Base-by-base conservation (phyloP, 805 yeast genomes). In the Myxozyma kluyveri region DNA sequence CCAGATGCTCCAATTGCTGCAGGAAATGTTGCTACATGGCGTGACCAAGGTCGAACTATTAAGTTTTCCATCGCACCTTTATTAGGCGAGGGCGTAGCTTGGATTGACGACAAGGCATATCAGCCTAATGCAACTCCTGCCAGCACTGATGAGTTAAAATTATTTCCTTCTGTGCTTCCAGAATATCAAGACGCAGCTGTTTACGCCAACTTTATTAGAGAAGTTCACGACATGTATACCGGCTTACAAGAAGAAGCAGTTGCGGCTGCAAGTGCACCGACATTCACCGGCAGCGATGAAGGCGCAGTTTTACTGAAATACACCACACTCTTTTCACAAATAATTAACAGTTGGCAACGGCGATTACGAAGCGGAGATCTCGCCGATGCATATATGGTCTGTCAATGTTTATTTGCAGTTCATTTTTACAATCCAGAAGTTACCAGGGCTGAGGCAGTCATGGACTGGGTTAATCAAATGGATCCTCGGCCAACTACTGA, bases 401-500 rank as follows among this genome's bases (percentile, higher is more conserved):
- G 56, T 26, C 36, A 42, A 4, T 63, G 67, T 29, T 38, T 65
- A 33, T 45, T 57, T 18, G 56, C 63, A 12, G 50, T 60, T n/a
- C 50, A 54, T 29, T 64, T 63, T 45, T 35, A 49, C 7, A 43
- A 42, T 18, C 42, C 50, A 7, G 47, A 26, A 21, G 41, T 45
- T 19, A 46, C 52, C 19, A 44, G 65, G 23, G 55, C 63, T 9
- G 54, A 54, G n/a, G 50, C 52, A 9, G 42, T 67, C 12, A 49
- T 62, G 51, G 56, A 58, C 3, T 67, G 70, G 71, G 57, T 67
- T 23, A 66, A 67, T 39, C 43, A 44, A 42, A 42, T 45, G 4
- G 56, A 52, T 26, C 53, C 67, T 29, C 39, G 54, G 17, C 66
- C 66, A 9, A 46, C 64, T 2, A 40, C 44, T 17, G 63, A 59